Percentiles rank a stretch among this genome's conserved stretches.
phyloP scores from a whole-genome alignment of 164 flowering plant species.

The Magnolia sinica region DNA sequence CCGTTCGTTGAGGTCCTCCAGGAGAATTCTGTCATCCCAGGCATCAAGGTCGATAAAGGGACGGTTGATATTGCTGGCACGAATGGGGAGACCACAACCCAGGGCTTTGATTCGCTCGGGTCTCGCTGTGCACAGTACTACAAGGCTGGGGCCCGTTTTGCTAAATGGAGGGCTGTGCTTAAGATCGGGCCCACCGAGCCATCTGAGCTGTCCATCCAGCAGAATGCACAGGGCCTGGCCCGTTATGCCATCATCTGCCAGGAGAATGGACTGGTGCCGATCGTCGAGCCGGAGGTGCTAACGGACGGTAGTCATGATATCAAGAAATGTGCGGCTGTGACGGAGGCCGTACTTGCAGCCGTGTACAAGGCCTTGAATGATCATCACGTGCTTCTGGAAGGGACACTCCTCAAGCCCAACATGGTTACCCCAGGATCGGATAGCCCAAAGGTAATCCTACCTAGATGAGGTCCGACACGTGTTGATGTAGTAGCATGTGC shows the following conservation, averaged over 20 bases:
- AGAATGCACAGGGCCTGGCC: conserved; percentile 80
- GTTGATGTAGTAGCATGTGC: too few relatives aligned
- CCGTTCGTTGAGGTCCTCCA: conserved; percentile 68
- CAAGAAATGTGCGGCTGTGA: conserved; percentile 61
- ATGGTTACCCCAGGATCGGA: conserved; percentile 89
- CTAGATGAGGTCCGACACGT: too few relatives aligned
- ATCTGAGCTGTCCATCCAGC: conserved; percentile 61
- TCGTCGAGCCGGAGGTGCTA: conserved; percentile 78
- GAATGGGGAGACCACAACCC: conserved; percentile 78
- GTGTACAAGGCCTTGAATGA: conserved; percentile 82
- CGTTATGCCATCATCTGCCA: conserved; percentile 84
- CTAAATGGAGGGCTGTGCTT: conserved; percentile 87
- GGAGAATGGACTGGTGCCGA: conserved; percentile 82
- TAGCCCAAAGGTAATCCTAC: conserved; percentile 56
- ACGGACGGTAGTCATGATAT: conserved; percentile 75
- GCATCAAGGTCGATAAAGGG: conserved; percentile 86
- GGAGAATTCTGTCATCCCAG: conserved; percentile 67
- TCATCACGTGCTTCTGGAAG: conserved; percentile 82
- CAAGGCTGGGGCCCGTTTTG: conserved; percentile 83
- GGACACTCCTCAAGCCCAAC: conserved; percentile 79
- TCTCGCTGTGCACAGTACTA: conserved; percentile 67
- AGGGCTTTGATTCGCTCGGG: conserved; percentile 67
- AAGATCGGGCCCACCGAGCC: conserved; percentile 74
- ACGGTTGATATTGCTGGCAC: conserved; percentile 76
- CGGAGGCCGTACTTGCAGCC: conserved; percentile 73